Evolutionary conservation across 495 filamentous ascomycete species (phyloP).

Genomic region (Podospora pseudoanserina): DNA sequence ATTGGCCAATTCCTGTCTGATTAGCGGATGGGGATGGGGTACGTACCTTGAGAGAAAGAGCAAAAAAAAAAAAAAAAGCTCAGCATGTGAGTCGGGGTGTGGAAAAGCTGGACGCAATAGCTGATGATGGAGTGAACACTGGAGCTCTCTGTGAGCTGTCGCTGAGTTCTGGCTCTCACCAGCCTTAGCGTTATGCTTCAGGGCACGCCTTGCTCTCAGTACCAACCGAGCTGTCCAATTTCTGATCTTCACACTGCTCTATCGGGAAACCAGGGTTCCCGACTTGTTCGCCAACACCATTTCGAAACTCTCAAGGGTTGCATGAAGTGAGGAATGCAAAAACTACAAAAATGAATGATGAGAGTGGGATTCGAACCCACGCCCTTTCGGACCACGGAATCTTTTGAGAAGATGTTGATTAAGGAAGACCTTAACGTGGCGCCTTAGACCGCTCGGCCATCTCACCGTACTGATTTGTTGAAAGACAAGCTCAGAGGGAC

Average conservation of each 20-base stretch:
- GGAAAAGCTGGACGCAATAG: neutral
- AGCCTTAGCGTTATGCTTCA: neutral
- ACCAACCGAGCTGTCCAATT: neutral
- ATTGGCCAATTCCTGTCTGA: slow-evolving; percentile 18
- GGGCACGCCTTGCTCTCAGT: neutral
- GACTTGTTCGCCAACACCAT: neutral
- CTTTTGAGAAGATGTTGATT: neutral
- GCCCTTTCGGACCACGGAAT: slow-evolving; percentile 39
- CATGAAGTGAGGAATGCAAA: neutral
- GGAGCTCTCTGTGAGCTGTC: neutral
- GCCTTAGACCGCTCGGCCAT: neutral
- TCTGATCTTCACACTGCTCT: neutral
- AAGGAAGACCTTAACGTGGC: neutral
- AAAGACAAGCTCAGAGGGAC: neutral
- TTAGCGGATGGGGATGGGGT: slow-evolving; percentile 14
- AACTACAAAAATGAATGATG: slow-evolving; percentile 15
- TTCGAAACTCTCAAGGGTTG: neutral
- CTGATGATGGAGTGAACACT: too few relatives aligned
- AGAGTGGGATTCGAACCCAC: slow-evolving; percentile 42
- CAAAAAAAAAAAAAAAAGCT: neutral
- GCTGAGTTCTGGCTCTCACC: too few relatives aligned
- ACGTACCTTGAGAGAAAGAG: slow-evolving; percentile 12
- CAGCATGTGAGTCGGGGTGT: neutral
- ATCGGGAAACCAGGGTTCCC: too few relatives aligned
- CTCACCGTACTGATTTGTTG: neutral